Evolutionary conservation across 2,329 filamentous ascomycete species (phyloP).

Genomic region (Nakataea oryzae): DNA sequence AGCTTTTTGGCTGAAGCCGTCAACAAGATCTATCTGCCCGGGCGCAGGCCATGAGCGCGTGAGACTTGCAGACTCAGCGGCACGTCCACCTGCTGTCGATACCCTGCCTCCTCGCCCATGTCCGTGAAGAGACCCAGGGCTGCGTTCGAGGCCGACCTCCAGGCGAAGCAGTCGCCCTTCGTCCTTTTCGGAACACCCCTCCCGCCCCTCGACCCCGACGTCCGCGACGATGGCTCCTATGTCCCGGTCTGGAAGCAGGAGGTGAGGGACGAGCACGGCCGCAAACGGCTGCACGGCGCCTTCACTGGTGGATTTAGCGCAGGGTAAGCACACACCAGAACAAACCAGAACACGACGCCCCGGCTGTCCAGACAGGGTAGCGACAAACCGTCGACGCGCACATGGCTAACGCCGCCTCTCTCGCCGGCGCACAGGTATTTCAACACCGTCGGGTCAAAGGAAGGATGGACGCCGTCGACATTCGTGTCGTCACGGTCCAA

Average conservation of each 20-base stretch:
- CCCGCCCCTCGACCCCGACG: constrained; percentile 63
- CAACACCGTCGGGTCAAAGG: constrained; percentile 96
- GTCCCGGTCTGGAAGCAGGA: constrained; percentile 98
- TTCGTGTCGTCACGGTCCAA: constrained; percentile 85
- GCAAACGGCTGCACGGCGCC: constrained; percentile 86
- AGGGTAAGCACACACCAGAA: constrained; percentile 50
- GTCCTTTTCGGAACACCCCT: constrained; percentile 78
- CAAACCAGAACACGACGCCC: not conserved
- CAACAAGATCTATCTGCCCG: not conserved
- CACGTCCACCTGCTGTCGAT: not conserved
- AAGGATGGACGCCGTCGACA: constrained; percentile 88
- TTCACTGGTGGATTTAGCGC: constrained; percentile 96
- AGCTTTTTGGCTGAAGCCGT: not conserved
- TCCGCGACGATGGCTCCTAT: constrained; percentile 83
- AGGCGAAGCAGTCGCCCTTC: constrained; percentile 59
- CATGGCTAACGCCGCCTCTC: not conserved
- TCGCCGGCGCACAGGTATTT: constrained; percentile 58
- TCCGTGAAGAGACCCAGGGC: constrained; percentile 70
- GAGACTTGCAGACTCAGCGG: not conserved
- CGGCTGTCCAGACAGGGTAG: not conserved
- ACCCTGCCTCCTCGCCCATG: constrained; percentile 36
- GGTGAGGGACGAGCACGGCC: constrained; percentile 81
- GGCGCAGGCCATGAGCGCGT: not conserved
- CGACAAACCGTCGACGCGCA: not conserved
- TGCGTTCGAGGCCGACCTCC: constrained; percentile 66